Base-by-base conservation (phyloP, 805 yeast species). In the Starmera dryadoides region DNA sequence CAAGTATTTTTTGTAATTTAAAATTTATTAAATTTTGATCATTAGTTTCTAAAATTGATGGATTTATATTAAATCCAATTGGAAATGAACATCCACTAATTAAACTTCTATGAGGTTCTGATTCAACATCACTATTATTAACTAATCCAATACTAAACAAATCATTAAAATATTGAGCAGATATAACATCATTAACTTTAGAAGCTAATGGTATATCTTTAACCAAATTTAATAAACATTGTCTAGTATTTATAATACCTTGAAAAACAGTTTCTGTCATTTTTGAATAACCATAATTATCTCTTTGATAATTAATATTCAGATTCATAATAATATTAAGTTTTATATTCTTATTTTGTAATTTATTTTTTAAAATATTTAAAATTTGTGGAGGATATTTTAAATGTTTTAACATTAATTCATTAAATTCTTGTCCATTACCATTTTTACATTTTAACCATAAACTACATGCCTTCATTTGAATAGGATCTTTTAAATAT, bases 161-260 rank as follows among this genome's bases (percentile, higher is more conserved):
- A 48, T 74, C 80, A 1, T 72, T 57, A 35, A 68, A 62, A 52
- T 68, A 73, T 42, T 73, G 77, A 1, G 77, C 77, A 3, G 75
- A 63, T 29, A 74, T 59, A 2, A 75, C 69, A 49, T 72, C 77
- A 18, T 68, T 57, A 36, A 68, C 51, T 40, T 66, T 68, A 11
- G 71, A 71, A 2, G 68, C 70, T 16, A 74, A 46, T 2, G 78
- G 75, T 42, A 69, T 60, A 32, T 59, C 55, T 34, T 59, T 62
- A 4, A 73, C 69, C 36, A 72, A 48, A 40, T 65, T 67, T 33
- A 60, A 52, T 18, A 69, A 47, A 33, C 68, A 45, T 3, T 64
- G 58, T 20, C 75, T 53, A 46, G 68, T 63, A 23, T 52, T 46
- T 2, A 73, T 69, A 30, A 71, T 52, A 2, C 75, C 75, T 15